These are phyloP conservation scores for Thalassiosira livingstoniorum DNA, from an alignment of 352 stramenopile species.

Conservation along the genomic window DNA sequence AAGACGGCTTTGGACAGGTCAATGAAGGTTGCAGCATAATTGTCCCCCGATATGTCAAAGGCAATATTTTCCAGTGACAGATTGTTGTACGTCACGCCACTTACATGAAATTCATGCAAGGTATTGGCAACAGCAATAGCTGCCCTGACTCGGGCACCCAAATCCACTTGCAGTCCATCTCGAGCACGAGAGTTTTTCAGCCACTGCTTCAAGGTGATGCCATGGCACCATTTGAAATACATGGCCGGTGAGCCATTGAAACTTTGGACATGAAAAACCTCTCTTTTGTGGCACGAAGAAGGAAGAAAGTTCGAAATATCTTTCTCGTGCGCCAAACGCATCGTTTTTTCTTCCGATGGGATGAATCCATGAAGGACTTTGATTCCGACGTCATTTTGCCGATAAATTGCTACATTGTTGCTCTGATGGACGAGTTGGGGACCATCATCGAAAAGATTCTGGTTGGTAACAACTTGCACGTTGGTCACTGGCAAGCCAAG, in stretches of 20 bases:
- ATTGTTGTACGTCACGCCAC: slow-evolving; percentile 7
- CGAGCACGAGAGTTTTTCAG: neutral
- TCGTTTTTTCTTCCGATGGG: slow-evolving; percentile 9
- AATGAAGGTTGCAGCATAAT: slow-evolving; percentile 17
- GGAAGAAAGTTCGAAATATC: slow-evolving; percentile 30
- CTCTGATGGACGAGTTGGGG: slow-evolving; percentile 13
- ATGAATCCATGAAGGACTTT: slow-evolving; percentile 17
- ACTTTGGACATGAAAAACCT: slow-evolving; percentile 10
- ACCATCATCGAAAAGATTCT: too few relatives aligned
- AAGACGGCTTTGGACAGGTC: neutral
- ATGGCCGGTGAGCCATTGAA: slow-evolving; percentile 23
- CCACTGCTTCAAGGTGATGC: slow-evolving; percentile 9
- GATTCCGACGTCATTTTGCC: slow-evolving; percentile 18
- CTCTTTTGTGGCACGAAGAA: neutral
- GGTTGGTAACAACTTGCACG: too few relatives aligned
- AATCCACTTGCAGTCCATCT: neutral
- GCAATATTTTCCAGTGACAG: slow-evolving; percentile 9
- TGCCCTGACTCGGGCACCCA: neutral
- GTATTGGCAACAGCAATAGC: slow-evolving; percentile 20
- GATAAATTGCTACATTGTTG: slow-evolving; percentile 18
- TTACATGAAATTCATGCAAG: slow-evolving; percentile 14
- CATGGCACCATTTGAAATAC: slow-evolving; percentile 39
- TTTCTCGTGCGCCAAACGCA: slow-evolving; percentile 21
- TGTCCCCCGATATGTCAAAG: neutral
- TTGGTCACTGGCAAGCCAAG: too few relatives aligned